Conservation (phyloP, 2,329 filamentous ascomycete species). For the Pseudopyricularia javanii region DNA sequence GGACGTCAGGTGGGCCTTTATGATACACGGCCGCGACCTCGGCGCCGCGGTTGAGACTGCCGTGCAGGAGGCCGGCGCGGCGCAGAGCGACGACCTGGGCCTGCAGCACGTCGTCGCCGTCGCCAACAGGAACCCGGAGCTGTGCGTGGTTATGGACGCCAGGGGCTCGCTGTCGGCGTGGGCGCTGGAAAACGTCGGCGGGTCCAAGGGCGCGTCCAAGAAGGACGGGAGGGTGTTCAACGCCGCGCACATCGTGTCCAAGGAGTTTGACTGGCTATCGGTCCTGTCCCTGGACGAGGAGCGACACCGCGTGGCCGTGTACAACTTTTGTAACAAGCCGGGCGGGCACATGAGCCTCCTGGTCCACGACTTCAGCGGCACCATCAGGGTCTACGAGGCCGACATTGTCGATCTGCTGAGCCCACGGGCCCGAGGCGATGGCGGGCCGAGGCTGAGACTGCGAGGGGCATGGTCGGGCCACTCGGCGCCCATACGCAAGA, state of each 20-base stretch:
- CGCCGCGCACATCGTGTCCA: slow-evolving; percentile 62
- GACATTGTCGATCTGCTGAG: slow-evolving; percentile 73
- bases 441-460: slow-evolving; percentile 43
- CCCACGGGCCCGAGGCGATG: slow-evolving; percentile 38
- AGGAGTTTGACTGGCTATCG: slow-evolving; percentile 31
- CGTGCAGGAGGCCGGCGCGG: slow-evolving; percentile 46
- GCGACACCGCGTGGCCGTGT: slow-evolving; percentile 49
- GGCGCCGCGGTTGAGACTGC: slow-evolving; percentile 64
- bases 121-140: slow-evolving; percentile 73
- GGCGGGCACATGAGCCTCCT: slow-evolving; percentile 60
- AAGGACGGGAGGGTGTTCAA: slow-evolving; percentile 53
- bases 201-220: slow-evolving; percentile 15
- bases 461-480: slow-evolving; percentile 74
- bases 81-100: slow-evolving; percentile 49
- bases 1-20: slow-evolving; percentile 54
- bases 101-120: slow-evolving; percentile 78
- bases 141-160: slow-evolving; percentile 78
- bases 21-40: slow-evolving; percentile 75
- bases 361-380: slow-evolving; percentile 74
- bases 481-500: slow-evolving; percentile 67
- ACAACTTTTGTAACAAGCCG: slow-evolving; percentile 56
- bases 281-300: slow-evolving; percentile 12
- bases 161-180: slow-evolving; percentile 80
- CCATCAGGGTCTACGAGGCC: slow-evolving; percentile 69
- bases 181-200: slow-evolving; percentile 77